Conservation (phyloP, 1,139 yeast species). For the Suhomyces choctaworum region DNA sequence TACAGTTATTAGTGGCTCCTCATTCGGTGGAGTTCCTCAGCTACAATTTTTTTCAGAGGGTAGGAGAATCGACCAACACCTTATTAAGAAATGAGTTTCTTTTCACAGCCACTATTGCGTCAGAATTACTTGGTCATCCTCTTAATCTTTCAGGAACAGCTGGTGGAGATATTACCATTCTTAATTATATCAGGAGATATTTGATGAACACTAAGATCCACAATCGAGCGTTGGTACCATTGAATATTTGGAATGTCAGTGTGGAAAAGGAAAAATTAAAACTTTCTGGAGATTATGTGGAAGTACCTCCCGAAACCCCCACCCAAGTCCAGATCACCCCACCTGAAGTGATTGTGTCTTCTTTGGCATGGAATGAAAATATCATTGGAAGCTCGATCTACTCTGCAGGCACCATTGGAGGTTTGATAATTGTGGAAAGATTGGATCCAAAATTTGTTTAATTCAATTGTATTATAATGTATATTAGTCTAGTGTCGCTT, state of each 20-base stretch:
- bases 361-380: slow-evolving; percentile 65
- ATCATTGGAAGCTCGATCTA: slow-evolving; percentile 53
- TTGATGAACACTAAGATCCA: slow-evolving; percentile 35
- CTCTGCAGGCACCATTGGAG: slow-evolving; percentile 67
- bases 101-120: slow-evolving; percentile 29
- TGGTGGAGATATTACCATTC: slow-evolving; percentile 52
- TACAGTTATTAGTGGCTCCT: slow-evolving; percentile 28
- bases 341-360: slow-evolving; percentile 51
- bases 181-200: slow-evolving; percentile 40
- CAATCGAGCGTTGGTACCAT: slow-evolving; percentile 33
- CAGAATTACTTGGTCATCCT: slow-evolving; percentile 56
- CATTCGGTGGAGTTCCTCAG: slow-evolving; percentile 29
- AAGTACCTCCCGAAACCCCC: slow-evolving; percentile 30
- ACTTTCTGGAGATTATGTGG: slow-evolving; percentile 29
- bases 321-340: slow-evolving; percentile 47
- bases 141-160: slow-evolving; percentile 59
- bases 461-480: slow-evolving; percentile 5
- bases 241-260: slow-evolving; percentile 38
- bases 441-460: slow-evolving; percentile 31
- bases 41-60: slow-evolving; percentile 32
- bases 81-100: slow-evolving; percentile 34
- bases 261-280: slow-evolving; percentile 18
- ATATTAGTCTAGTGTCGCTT: slow-evolving; percentile 1
- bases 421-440: slow-evolving; percentile 65
- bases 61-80: slow-evolving; percentile 37